phyloP scores from a whole-genome alignment of 2,329 filamentous ascomycete genomes.

The Thielaviopsis punctulata region DNA sequence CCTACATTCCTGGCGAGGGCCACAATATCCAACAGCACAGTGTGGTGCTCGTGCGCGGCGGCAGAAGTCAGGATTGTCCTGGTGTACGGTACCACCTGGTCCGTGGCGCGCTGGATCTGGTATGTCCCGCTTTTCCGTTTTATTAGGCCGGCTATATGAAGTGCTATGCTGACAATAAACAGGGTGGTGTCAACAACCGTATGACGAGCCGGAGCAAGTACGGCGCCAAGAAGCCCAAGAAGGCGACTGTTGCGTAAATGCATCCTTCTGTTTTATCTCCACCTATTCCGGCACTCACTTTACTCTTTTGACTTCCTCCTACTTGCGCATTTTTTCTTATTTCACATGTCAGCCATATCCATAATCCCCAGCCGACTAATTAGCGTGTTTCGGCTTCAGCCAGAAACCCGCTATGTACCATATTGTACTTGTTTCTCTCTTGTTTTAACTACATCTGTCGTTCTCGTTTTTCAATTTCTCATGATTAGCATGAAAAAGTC shows the following conservation, averaged over 20 bases:
- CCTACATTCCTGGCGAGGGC: conserved; percentile 92
- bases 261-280: not conserved
- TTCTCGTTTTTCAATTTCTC: not conserved
- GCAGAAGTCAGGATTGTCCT: conserved; percentile 88
- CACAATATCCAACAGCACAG: conserved; percentile 99
- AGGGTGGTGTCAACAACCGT: conserved; percentile 83
- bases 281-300: no score
- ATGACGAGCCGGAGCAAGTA: conserved; percentile 85
- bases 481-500: not conserved
- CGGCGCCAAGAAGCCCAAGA: conserved; percentile 97
- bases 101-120: conserved; percentile 80
- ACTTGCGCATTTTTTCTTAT: no score
- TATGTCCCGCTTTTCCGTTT: conserved; percentile 29
- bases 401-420: not conserved
- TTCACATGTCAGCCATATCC: not conserved
- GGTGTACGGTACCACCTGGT: conserved; percentile 95
- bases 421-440: conserved; percentile 4
- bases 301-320: no score
- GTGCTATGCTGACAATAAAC: conserved; percentile 1
- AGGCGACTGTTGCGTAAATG: conserved; percentile 36
- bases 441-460: not conserved
- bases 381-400: not conserved
- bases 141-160: not conserved
- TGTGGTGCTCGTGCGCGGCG: conserved; percentile 88
- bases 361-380: not conserved